A percentile compares a stretch with the other conserved stretches of the same genome.
These are phyloP conservation scores for Xylaria sp. DNA, from an alignment of 2,329 filamentous ascomycete species.

Conservation along the genomic window DNA sequence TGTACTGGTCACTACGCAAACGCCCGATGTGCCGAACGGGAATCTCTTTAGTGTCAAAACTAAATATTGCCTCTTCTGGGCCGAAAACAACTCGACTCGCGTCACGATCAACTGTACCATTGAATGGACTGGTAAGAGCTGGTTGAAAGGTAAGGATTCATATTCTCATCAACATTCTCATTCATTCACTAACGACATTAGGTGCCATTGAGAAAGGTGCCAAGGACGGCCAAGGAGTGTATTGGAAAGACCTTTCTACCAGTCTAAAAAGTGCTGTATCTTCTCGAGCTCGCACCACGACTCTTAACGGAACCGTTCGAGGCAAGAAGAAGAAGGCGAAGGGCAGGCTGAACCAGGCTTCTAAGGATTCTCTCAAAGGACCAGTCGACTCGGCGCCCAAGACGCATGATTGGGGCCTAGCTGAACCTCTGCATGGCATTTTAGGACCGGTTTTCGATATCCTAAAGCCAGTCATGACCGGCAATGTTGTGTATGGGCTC, in stretches of 20 bases:
- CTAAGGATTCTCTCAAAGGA: conserved; percentile 48
- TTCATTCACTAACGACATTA: conserved; percentile 49
- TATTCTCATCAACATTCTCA: not conserved
- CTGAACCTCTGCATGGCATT: conserved; percentile 77
- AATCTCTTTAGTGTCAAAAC: conserved; percentile 93
- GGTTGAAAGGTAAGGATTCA: conserved; percentile 78
- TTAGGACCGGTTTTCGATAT: conserved; percentile 74
- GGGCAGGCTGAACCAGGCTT: conserved; percentile 53
- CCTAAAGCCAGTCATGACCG: conserved; percentile 71
- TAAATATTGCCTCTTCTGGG: conserved; percentile 93
- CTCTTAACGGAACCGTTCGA: conserved; percentile 56
- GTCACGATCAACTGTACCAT: conserved; percentile 87
- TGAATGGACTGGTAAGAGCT: conserved; percentile 98
- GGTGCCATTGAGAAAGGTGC: conserved; percentile 96
- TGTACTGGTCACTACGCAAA: conserved; percentile 83
- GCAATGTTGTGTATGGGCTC: conserved; percentile 78
- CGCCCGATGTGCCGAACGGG: conserved; percentile 92
- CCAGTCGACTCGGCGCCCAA: conserved; percentile 49
- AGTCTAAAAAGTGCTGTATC: conserved; percentile 75
- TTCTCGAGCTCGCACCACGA: conserved; percentile 61
- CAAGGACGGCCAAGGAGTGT: conserved; percentile 84
- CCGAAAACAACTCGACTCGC: conserved; percentile 81
- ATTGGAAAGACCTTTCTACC: conserved; percentile 79
- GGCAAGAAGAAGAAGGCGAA: conserved; percentile 67
- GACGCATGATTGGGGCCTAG: conserved; percentile 69